Evolutionary conservation across 495 filamentous ascomycete genomes (phyloP).

Genomic region (Cercophora scortea): DNA sequence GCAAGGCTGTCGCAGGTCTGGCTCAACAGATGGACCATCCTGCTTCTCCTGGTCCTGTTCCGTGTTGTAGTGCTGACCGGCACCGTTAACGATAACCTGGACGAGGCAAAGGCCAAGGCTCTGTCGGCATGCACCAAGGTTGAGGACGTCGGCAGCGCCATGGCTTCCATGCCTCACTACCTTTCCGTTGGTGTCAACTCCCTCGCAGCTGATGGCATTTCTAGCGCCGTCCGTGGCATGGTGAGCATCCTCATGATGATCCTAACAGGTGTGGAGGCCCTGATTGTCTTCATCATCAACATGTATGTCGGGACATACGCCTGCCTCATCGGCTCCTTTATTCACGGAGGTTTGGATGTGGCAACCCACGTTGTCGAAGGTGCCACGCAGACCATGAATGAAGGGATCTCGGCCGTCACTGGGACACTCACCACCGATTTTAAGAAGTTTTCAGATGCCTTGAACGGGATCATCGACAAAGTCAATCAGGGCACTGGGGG

Average conservation of each 20-base stretch:
- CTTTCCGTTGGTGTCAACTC: constrained; percentile 82
- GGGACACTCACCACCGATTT: too few species aligned
- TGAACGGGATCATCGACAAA: constrained; percentile 51
- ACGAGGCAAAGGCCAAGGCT: constrained; percentile 67
- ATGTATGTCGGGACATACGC: constrained; percentile 81
- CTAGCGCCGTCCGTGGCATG: constrained; percentile 67
- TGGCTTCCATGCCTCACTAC: constrained; percentile 97
- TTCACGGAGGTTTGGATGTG: constrained; percentile 66
- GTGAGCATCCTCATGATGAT: constrained; percentile 66
- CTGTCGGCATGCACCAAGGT: constrained; percentile 82
- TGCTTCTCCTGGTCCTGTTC: constrained; percentile 76
- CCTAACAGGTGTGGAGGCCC: constrained; percentile 75
- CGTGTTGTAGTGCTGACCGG: constrained; percentile 68
- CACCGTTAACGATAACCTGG: constrained; percentile 63
- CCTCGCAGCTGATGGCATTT: constrained; percentile 67
- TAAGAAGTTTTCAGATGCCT: constrained; percentile 31
- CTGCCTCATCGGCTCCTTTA: constrained; percentile 74
- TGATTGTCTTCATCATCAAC: constrained; percentile 84
- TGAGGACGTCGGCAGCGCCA: constrained; percentile 88
- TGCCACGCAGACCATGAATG: constrained; percentile 64
- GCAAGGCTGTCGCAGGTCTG: constrained; percentile 89
- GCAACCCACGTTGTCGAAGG: constrained; percentile 62
- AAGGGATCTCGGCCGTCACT: constrained; percentile 39
- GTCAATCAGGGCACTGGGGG: background rate
- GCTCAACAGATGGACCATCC: constrained; percentile 95